phyloP scores from a whole-genome alignment of 2,329 filamentous ascomycete genomes.

The Pseudopithomyces maydicus region DNA sequence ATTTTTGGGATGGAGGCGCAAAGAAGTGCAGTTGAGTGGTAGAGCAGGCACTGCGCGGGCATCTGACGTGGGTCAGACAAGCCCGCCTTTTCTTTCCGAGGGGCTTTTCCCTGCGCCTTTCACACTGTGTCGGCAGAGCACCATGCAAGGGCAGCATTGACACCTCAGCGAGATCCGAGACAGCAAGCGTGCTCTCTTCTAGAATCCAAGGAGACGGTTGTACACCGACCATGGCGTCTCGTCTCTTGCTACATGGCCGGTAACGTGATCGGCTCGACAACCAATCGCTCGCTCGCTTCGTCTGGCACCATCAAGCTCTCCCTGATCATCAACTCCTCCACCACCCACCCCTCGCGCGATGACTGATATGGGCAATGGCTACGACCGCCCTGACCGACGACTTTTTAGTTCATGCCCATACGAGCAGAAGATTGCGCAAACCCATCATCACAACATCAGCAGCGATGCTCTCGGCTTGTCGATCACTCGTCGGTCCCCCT shows the following conservation, averaged over 20 bases:
- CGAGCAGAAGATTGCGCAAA: background rate
- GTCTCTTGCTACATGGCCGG: background rate
- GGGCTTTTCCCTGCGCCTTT: constrained; percentile 10
- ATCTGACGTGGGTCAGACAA: constrained; percentile 30
- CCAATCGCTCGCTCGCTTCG: background rate
- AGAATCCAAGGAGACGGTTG: constrained; percentile 9
- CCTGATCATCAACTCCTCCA: background rate
- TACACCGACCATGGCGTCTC: background rate
- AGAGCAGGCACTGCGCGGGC: constrained; percentile 15
- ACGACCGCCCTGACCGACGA: background rate
- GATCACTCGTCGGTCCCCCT: constrained; percentile 10
- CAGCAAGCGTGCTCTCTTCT: constrained; percentile 13
- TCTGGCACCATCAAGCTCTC: background rate
- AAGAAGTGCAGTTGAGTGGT: constrained; percentile 15
- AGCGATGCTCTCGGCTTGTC: constrained; percentile 7
- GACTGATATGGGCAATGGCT: constrained; percentile 14
- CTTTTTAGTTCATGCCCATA: constrained; percentile 5
- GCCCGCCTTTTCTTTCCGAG: constrained; percentile 18
- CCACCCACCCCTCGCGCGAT: constrained; percentile 1
- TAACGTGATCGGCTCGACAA: constrained; percentile 8
- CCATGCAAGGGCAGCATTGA: constrained; percentile 11
- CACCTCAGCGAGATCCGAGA: constrained; percentile 16
- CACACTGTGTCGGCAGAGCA: constrained; percentile 15
- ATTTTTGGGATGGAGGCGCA: constrained; percentile 27
- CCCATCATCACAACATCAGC: constrained; percentile 14